A percentile compares a stretch with the other conserved stretches of the same genome.
Conservation (phyloP, 164 flowering plant genomes). For the Paratinospora sagittata region DNA sequence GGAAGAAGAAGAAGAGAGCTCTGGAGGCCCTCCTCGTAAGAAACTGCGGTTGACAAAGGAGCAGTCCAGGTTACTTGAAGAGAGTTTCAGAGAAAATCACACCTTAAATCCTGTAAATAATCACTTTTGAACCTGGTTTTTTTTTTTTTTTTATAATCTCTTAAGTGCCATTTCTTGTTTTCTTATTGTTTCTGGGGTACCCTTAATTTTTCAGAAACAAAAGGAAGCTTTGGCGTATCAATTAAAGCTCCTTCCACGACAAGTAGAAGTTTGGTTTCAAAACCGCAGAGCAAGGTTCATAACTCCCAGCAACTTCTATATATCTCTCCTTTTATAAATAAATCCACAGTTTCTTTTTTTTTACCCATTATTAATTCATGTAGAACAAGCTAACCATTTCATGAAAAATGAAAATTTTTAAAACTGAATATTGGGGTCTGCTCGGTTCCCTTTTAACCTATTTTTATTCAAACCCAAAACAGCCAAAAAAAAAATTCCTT, state of each 20-base stretch:
- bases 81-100: constrained; percentile 70
- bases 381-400: too few relatives aligned
- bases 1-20: constrained; percentile 48
- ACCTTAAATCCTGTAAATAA: constrained; percentile 63
- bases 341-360: too few relatives aligned
- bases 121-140: neutral
- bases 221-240: constrained; percentile 61
- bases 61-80: constrained; percentile 79
- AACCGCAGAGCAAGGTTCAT: constrained; percentile 76
- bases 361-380: too few relatives aligned
- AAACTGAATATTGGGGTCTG: too few relatives aligned
- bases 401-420: too few relatives aligned
- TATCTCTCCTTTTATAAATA: too few relatives aligned
- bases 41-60: constrained; percentile 79
- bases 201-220: constrained; percentile 47
- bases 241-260: constrained; percentile 66
- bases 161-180: too few relatives aligned
- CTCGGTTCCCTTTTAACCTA: too few relatives aligned
- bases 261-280: constrained; percentile 96
- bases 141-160: too few relatives aligned
- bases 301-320: too few relatives aligned
- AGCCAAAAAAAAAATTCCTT: too few relatives aligned
- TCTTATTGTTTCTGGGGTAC: neutral
- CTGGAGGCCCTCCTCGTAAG: constrained; percentile 57
- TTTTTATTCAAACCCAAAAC: too few relatives aligned